A percentile compares a stretch with the other conserved stretches of the same genome.
Evolutionary conservation across 768 basidiomycete genomes (phyloP).

Genomic region (Macrolepiota dolichaula): DNA sequence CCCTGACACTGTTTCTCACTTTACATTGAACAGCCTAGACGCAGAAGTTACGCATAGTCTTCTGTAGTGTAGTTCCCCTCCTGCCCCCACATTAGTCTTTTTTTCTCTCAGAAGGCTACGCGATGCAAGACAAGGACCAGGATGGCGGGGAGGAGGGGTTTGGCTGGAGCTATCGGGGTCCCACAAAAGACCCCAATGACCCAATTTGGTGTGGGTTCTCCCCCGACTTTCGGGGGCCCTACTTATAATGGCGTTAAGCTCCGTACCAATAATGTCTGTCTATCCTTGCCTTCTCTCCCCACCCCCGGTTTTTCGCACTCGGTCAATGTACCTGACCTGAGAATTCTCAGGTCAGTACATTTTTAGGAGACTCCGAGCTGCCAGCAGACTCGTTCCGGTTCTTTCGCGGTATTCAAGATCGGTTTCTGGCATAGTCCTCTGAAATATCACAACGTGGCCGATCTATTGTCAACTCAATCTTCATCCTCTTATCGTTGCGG

Average conservation of each 20-base stretch:
- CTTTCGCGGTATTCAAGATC: background rate
- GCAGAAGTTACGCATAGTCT: too few relatives aligned
- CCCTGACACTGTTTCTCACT: too few relatives aligned
- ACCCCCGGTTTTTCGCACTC: slow-evolving; percentile 1
- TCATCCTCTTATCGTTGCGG: too few relatives aligned
- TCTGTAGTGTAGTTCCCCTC: too few relatives aligned
- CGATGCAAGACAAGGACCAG: too few relatives aligned
- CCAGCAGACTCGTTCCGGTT: background rate
- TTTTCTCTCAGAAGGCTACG: too few relatives aligned
- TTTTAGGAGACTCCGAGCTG: background rate
- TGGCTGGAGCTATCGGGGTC: too few relatives aligned
- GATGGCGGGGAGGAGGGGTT: too few relatives aligned
- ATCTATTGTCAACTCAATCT: background rate
- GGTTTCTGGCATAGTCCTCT: background rate
- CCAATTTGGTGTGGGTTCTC: too few relatives aligned
- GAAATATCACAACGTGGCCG: background rate
- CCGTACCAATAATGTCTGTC: background rate
- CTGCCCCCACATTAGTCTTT: too few relatives aligned
- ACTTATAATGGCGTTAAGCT: background rate
- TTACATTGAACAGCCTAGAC: too few relatives aligned
- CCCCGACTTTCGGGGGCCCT: background rate
- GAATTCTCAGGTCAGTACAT: background rate
- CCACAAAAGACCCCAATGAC: too few relatives aligned
- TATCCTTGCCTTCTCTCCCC: background rate
- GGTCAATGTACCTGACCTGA: background rate